A percentile compares a stretch with the other conserved stretches of the same genome.
Evolutionary conservation across 2,329 filamentous ascomycete genomes (phyloP).

Genomic region (Pestalotiopsis sp.): DNA sequence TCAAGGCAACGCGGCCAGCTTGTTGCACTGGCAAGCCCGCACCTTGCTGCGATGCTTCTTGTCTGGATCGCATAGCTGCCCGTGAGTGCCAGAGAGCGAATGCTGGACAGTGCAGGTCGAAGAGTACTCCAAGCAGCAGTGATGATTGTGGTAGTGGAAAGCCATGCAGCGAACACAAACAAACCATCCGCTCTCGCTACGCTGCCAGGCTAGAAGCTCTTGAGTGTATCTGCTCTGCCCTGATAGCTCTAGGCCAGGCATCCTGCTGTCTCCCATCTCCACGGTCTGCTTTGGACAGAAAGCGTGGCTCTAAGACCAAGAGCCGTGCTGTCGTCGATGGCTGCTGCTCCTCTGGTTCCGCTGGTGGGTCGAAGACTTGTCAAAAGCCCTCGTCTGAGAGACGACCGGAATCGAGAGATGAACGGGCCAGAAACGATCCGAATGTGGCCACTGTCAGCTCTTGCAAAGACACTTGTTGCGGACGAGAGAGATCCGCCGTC

Average conservation of each 20-base stretch:
- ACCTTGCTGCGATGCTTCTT: not conserved
- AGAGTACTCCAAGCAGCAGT: not conserved
- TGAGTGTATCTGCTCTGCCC: slow-evolving; percentile 54
- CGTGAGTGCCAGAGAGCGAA: not conserved
- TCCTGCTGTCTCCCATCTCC: slow-evolving; percentile 27
- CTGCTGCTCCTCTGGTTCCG: slow-evolving; percentile 8
- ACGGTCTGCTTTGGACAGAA: not conserved
- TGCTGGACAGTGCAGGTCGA: not conserved
- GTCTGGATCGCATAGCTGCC: not conserved
- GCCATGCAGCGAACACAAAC: slow-evolving; percentile 35
- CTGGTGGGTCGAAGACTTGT: not conserved
- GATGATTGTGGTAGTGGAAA: not conserved
- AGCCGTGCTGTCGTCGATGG: not conserved
- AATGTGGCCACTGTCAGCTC: not conserved
- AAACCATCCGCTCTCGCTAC: slow-evolving; percentile 38
- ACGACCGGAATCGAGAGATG: not conserved
- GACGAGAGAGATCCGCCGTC: not conserved
- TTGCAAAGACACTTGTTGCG: not conserved
- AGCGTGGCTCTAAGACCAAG: not conserved
- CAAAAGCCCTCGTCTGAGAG: too few relatives aligned
- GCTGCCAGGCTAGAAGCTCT: slow-evolving; percentile 44
- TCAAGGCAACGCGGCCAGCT: not conserved
- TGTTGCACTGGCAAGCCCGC: not conserved
- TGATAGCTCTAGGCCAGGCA: slow-evolving; percentile 51
- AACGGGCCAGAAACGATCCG: not conserved